Evolutionary conservation across 1,139 yeast genomes (phyloP), one percentile per base, ranked within the genome.

Genomic region (Pneumocystis canis): DNA sequence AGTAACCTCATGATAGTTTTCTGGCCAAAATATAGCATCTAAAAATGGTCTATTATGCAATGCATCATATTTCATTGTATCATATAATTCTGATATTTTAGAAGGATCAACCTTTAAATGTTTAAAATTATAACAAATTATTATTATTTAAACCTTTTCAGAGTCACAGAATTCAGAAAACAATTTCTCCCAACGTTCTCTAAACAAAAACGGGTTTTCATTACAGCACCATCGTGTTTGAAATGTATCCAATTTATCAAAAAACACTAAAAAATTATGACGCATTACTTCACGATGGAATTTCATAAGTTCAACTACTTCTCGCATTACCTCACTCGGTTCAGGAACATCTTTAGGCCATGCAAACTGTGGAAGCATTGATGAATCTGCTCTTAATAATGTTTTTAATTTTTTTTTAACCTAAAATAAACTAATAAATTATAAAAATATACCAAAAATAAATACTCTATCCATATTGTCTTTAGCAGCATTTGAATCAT

Each of bases 321-420:
- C 79, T 70, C 88, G 87, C 69, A 94, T 86, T 11, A 94, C 98
- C 61, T 85, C 82, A 73, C 89, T 90, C 0, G 99, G 99, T 72
- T 92, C 95, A 0, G 98, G 98, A 87, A 92, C 89, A 71, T 89
- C 89, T 18, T 94, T 89, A 1, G 99, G 98, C 99, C 99, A 94
- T 0, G 98, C 88, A 74, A 94, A 94, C 71, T 92, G 97, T 0
- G 95, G 89, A n/a, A 98, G 98, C 0, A 97, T 97, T 70, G 89
- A 96, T 64, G 90, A 88, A 1, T 98, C 98, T 74, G 90, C 92
- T 74, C 99, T 82, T 63, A 94, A 77, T 71, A 94, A 78, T 0
- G 97, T 97, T 74, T 94, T 94, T 71, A 94, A 79, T 77, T 90
- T 89, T 82, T 92, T 94, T 74, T 94, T 94, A 54, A 94, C 99